Percentiles rank a stretch among this genome's conserved stretches.
phyloP scores from a whole-genome alignment of 176 grass and related monocot species.

The Cocos nucifera region DNA sequence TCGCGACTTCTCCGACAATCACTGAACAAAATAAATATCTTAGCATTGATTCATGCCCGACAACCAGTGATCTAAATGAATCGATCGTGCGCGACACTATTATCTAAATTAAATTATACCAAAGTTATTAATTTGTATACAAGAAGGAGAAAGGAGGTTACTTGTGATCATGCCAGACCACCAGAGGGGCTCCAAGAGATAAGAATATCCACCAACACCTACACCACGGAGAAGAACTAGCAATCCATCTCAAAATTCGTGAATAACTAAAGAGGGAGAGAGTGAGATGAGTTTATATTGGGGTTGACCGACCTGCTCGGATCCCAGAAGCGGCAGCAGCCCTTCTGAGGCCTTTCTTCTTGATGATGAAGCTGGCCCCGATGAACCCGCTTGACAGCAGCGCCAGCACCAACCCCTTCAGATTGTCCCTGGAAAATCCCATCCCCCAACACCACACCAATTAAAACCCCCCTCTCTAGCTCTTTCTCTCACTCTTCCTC shows the following conservation, averaged over 20 bases:
- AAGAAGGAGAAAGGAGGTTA: constrained; percentile 24
- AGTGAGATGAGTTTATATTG: neutral
- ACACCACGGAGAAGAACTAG: constrained; percentile 4
- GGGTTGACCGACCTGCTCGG: constrained; percentile 43
- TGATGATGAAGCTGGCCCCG: constrained; percentile 95
- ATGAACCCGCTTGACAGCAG: constrained; percentile 89
- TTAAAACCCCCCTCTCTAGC: too few species aligned
- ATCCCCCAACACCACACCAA: constrained; percentile 1
- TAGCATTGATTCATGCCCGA: too few species aligned
- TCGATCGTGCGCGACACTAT: too few species aligned
- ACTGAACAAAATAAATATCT: constrained; percentile 28
- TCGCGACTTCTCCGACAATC: constrained; percentile 86
- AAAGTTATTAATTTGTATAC: too few species aligned
- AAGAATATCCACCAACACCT: constrained; percentile 89
- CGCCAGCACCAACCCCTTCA: constrained; percentile 72
- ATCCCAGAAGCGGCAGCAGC: constrained; percentile 77
- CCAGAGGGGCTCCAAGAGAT: constrained; percentile 90
- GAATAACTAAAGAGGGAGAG: neutral
- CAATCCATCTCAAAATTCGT: neutral
- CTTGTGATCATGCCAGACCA: constrained; percentile 97
- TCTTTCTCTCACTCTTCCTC: too few species aligned
- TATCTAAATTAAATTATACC: too few species aligned
- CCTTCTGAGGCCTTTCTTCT: constrained; percentile 88
- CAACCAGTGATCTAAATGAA: too few species aligned
- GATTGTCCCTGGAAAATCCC: constrained; percentile 72